These are phyloP conservation scores for Singerocomus rubriflavus DNA, from an alignment of 1,284 basidiomycete genomes.

Conservation along the genomic window DNA sequence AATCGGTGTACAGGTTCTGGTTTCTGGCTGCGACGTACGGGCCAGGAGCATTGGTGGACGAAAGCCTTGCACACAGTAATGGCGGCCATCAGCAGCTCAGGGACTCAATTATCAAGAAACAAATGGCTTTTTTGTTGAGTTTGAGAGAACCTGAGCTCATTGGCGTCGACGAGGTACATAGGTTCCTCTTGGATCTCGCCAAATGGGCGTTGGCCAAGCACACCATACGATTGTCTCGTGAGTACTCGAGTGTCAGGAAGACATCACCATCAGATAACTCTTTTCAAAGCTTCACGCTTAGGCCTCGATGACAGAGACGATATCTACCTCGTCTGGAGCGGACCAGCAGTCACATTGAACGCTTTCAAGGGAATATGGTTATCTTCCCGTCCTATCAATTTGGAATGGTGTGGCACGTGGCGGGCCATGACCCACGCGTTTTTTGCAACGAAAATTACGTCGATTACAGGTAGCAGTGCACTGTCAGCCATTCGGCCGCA, in stretches of 20 bases:
- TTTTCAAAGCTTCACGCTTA: slow-evolving; percentile 1
- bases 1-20: slow-evolving; percentile 36
- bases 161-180: slow-evolving; percentile 15
- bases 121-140: slow-evolving; percentile 7
- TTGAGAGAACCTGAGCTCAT: slow-evolving; percentile 9
- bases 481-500: not conserved
- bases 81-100: not conserved
- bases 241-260: not conserved
- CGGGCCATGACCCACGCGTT: slow-evolving; percentile 10
- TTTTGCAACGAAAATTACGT: slow-evolving; percentile 1
- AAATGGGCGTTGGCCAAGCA: slow-evolving; percentile 13
- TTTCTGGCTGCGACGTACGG: slow-evolving; percentile 22
- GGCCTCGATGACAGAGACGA: slow-evolving; percentile 5
- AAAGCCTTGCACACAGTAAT: not conserved
- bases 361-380: slow-evolving; percentile 9
- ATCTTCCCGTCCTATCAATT: not conserved
- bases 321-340: slow-evolving; percentile 15
- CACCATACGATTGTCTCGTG: not conserved
- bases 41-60: not conserved
- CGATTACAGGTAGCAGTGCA: not conserved
- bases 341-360: slow-evolving; percentile 13
- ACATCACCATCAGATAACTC: not conserved
- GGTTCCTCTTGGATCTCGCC: slow-evolving; percentile 19
- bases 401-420: slow-evolving; percentile 9
- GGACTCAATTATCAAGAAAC: slow-evolving; percentile 4